Evolutionary conservation across 352 stramenopile species (phyloP).

Genomic region (Phytophthora rubi): DNA sequence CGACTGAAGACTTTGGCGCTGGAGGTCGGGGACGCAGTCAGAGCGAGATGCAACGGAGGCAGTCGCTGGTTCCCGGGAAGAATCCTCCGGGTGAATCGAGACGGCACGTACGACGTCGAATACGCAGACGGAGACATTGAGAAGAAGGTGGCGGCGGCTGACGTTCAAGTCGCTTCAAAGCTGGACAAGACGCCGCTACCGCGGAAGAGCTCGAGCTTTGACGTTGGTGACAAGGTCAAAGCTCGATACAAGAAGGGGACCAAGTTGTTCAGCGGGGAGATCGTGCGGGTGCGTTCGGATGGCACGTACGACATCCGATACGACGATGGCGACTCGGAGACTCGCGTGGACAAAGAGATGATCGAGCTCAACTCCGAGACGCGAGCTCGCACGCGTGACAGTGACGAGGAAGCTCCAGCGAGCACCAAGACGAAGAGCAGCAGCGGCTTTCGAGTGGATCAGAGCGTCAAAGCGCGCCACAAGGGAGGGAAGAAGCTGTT

Average conservation of each 20-base stretch:
- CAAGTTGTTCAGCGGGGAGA: constrained; percentile 53
- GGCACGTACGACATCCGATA: constrained; percentile 77
- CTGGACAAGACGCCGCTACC: constrained; percentile 15
- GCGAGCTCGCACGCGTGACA: neutral
- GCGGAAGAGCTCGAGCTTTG: constrained; percentile 26
- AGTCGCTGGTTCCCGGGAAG: constrained; percentile 67
- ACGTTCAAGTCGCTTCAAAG: constrained; percentile 28
- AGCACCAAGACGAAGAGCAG: constrained; percentile 19
- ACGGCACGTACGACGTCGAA: constrained; percentile 70
- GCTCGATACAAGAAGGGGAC: constrained; percentile 48
- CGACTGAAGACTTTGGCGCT: constrained; percentile 19
- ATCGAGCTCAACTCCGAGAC: constrained; percentile 23
- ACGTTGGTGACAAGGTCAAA: constrained; percentile 43
- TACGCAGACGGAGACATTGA: constrained; percentile 67
- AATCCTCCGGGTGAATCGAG: constrained; percentile 55
- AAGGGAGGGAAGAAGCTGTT: constrained; percentile 58
- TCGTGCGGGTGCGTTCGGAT: constrained; percentile 48
- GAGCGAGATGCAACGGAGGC: constrained; percentile 72
- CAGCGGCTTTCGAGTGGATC: constrained; percentile 27
- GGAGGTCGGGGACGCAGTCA: constrained; percentile 29
- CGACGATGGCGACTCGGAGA: constrained; percentile 63
- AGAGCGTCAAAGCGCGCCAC: constrained; percentile 54
- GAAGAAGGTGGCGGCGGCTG: constrained; percentile 30
- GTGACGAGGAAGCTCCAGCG: constrained; percentile 9
- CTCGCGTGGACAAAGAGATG: constrained; percentile 25